Evolutionary conservation across 345 rosid species (phyloP).

Genomic region (Citropsis articulata): DNA sequence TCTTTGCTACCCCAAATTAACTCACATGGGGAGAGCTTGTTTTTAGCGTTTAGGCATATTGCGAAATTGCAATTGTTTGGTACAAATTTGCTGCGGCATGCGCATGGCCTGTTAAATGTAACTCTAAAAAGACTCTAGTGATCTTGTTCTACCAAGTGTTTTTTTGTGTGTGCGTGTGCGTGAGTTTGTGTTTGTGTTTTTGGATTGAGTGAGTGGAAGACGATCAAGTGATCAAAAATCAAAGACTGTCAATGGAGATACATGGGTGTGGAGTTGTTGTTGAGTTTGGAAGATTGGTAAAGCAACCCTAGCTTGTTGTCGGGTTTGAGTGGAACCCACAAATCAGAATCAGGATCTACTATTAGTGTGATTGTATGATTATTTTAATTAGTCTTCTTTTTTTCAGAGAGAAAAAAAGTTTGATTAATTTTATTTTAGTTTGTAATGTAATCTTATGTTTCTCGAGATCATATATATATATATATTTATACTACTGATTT

Average conservation of each 20-base stretch:
- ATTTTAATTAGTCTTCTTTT: constrained; percentile 1
- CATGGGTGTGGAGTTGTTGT: constrained; percentile 39
- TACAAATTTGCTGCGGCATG: no score
- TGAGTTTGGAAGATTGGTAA: constrained; percentile 23
- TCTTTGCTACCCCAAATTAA: constrained; percentile 27
- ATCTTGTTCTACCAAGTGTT: background rate
- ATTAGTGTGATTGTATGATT: constrained; percentile 31
- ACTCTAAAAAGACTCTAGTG: background rate
- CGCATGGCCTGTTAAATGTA: constrained; percentile 4
- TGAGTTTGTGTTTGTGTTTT: constrained; percentile 4
- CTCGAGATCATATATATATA: constrained; percentile 5
- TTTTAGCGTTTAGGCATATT: constrained; percentile 18
- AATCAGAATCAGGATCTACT: constrained; percentile 62
- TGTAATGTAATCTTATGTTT: background rate
- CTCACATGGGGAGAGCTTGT: constrained; percentile 20
- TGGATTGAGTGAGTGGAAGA: background rate
- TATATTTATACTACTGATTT: background rate
- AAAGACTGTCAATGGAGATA: constrained; percentile 1
- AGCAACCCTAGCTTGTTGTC: constrained; percentile 33
- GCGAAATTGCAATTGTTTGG: background rate
- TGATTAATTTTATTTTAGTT: constrained; percentile 13
- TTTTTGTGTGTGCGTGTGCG: background rate
- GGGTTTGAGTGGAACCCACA: constrained; percentile 57
- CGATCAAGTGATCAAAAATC: background rate
- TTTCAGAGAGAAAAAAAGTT: background rate